Conservation (phyloP, 805 yeast species). For the Cephaloascus fragrans region DNA sequence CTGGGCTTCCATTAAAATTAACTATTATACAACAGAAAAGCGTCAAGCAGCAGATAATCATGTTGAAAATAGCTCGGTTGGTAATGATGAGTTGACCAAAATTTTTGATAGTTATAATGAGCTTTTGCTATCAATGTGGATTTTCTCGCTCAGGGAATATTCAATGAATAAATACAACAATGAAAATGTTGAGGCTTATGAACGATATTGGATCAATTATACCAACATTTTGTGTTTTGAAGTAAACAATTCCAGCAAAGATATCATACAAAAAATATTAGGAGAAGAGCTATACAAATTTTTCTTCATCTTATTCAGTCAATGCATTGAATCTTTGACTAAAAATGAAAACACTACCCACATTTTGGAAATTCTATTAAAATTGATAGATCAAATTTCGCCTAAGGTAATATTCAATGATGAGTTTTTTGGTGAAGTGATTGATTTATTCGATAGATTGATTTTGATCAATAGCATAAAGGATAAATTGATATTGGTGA, state of each 20-base stretch:
- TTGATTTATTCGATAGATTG: constrained; percentile 68
- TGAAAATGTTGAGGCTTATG: constrained; percentile 34
- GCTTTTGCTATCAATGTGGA: constrained; percentile 70
- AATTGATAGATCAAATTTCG: constrained; percentile 48
- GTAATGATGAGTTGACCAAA: constrained; percentile 35
- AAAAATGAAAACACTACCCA: constrained; percentile 18
- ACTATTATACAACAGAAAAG: constrained; percentile 12
- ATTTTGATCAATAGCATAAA: constrained; percentile 44
- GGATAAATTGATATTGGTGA: constrained; percentile 38
- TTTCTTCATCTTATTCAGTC: constrained; percentile 73
- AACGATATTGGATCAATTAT: constrained; percentile 65
- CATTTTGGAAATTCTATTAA: constrained; percentile 41
- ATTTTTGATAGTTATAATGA: constrained; percentile 48
- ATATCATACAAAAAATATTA: constrained; percentile 34
- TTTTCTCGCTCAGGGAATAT: constrained; percentile 61
- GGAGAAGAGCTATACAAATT: constrained; percentile 54
- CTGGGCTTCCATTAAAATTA: constrained; percentile 55
- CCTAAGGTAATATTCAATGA: constrained; percentile 54
- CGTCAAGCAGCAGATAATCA: constrained; percentile 18
- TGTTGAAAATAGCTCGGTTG: too few relatives aligned
- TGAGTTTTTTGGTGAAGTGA: constrained; percentile 60
- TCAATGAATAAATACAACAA: constrained; percentile 52
- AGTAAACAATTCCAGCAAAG: constrained; percentile 40
- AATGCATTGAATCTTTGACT: constrained; percentile 69
- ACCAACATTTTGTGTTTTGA: constrained; percentile 66